Evolutionary conservation across 257 asterid genomes (phyloP).

Genomic region (Knoxia roxburghii): DNA sequence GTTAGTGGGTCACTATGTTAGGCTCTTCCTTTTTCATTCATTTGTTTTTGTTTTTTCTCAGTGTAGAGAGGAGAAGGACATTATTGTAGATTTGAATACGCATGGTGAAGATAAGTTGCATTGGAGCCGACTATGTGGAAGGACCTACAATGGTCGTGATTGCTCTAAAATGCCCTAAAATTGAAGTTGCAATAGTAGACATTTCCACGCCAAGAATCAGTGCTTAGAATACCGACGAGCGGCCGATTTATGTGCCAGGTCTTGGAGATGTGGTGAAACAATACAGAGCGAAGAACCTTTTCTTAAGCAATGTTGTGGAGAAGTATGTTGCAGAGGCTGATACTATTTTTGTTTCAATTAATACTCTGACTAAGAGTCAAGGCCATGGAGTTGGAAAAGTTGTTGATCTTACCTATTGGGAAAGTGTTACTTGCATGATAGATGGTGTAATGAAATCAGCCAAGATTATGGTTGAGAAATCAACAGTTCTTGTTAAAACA

Average conservation of each 20-base stretch:
- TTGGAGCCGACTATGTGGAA: conserved; percentile 37
- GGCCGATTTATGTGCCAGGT: conserved; percentile 66
- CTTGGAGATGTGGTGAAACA: conserved; percentile 57
- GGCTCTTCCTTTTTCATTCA: too few species aligned
- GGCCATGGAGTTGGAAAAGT: conserved; percentile 68
- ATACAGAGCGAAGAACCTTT: conserved; percentile 53
- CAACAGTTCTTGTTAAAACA: conserved; percentile 59
- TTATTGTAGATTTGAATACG: conserved; percentile 6
- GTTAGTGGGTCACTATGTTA: too few species aligned
- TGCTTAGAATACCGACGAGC: conserved; percentile 47
- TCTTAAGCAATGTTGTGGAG: conserved; percentile 52
- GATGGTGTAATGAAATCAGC: conserved; percentile 52
- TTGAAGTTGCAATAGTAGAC: conserved; percentile 30
- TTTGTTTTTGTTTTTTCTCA: too few species aligned
- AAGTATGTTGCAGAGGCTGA: conserved; percentile 53
- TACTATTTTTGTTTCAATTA: conserved; percentile 51
- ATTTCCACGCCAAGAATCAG: conserved; percentile 26
- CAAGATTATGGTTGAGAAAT: conserved; percentile 59
- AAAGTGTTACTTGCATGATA: conserved; percentile 58
- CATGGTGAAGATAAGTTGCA: conserved; percentile 35
- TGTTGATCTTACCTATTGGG: conserved; percentile 60
- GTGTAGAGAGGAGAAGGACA: not conserved
- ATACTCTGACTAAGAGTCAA: conserved; percentile 54
- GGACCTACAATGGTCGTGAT: conserved; percentile 38
- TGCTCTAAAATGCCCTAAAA: conserved; percentile 28